These are phyloP conservation scores for Stipa capillata DNA, from an alignment of 176 grass and related monocot species.

Conservation along the genomic window DNA sequence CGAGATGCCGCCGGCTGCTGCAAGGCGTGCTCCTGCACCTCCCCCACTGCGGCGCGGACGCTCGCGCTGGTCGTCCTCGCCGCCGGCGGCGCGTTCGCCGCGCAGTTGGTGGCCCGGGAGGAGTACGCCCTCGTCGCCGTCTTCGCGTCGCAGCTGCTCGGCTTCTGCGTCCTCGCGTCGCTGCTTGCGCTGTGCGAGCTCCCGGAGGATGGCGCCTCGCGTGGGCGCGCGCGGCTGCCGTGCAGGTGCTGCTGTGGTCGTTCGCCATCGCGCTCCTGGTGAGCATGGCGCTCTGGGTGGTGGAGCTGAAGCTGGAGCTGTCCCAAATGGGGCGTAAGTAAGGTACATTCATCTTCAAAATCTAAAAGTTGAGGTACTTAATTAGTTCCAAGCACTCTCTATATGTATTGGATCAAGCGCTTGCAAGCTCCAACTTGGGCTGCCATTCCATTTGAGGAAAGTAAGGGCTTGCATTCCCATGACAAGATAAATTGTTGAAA, in stretches of 20 bases:
- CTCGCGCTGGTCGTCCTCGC: slow-evolving; percentile 33
- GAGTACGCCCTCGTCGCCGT: slow-evolving; percentile 41
- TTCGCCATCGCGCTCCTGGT: slow-evolving; percentile 28
- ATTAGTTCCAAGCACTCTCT: too few relatives aligned
- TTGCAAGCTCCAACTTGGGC: too few relatives aligned
- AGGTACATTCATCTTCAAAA: too few relatives aligned
- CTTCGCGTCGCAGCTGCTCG: slow-evolving; percentile 28
- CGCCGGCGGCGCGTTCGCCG: slow-evolving; percentile 16
- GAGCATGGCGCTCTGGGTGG: slow-evolving; percentile 45
- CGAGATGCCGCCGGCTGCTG: not conserved
- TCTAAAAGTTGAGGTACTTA: too few relatives aligned
- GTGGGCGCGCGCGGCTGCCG: not conserved
- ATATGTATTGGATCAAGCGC: too few relatives aligned
- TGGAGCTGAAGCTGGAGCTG: too few relatives aligned
- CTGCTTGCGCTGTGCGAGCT: slow-evolving; percentile 39
- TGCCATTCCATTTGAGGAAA: too few relatives aligned
- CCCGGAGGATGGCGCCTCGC: not conserved
- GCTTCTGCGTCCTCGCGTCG: slow-evolving; percentile 41
- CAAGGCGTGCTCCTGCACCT: not conserved
- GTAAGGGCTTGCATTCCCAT: too few relatives aligned
- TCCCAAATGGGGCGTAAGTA: too few relatives aligned
- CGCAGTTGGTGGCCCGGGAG: slow-evolving; percentile 32
- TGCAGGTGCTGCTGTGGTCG: slow-evolving; percentile 34
- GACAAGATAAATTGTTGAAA: too few relatives aligned
- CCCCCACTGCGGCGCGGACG: slow-evolving; percentile 32